These are phyloP conservation scores for Citeromyces hawaiiensis DNA, from an alignment of 1,139 yeast species.

Conservation along the genomic window DNA sequence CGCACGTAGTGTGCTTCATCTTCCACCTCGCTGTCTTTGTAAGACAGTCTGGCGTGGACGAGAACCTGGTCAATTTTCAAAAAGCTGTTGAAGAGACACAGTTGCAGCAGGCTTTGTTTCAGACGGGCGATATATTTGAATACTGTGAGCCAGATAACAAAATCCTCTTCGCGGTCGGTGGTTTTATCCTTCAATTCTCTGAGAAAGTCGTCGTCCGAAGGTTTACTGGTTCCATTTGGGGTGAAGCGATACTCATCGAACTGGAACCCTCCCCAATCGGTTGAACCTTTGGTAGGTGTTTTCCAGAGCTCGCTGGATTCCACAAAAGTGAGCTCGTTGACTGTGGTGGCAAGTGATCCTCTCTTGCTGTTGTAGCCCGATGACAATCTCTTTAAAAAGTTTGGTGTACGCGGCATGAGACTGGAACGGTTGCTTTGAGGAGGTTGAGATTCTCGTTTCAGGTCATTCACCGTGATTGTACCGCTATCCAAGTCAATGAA, in stretches of 20 bases:
- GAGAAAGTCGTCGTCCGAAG: neutral
- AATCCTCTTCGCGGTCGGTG: neutral
- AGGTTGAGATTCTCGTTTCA: constrained; percentile 12
- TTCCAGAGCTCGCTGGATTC: neutral
- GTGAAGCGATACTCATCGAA: neutral
- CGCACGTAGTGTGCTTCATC: too few relatives aligned
- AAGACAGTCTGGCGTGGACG: neutral
- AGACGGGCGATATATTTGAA: neutral
- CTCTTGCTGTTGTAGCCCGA: neutral
- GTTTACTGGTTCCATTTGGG: neutral
- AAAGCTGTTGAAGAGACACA: neutral
- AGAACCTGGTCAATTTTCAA: neutral
- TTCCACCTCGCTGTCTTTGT: too few relatives aligned
- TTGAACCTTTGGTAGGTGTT: neutral
- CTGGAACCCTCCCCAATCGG: neutral
- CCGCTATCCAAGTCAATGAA: constrained; percentile 34
- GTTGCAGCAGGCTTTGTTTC: neutral
- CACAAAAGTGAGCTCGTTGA: neutral
- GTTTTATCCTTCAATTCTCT: neutral
- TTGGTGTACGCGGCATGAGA: neutral
- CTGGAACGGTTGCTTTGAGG: neutral
- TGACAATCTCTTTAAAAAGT: neutral
- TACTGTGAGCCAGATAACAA: neutral
- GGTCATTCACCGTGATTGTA: constrained; percentile 15
- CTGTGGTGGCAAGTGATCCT: neutral